A percentile compares a stretch with the other conserved stretches of the same genome.
phyloP scores from a whole-genome alignment of 2,329 filamentous ascomycete species.

The Pochonia chlamydosporia region DNA sequence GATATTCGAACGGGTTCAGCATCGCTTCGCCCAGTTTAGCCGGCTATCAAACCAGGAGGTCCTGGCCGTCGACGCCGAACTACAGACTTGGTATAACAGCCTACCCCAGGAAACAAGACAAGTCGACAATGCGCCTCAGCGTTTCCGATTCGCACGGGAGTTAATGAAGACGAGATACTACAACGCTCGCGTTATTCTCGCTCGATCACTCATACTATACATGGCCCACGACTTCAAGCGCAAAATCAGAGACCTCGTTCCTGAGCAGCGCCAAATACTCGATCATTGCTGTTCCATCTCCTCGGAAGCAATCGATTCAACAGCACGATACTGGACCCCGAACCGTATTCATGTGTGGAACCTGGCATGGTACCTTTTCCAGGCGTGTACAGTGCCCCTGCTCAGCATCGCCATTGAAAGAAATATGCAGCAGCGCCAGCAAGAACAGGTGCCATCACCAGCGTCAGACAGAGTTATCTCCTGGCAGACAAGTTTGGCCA shows the following conservation, averaged over 20 bases:
- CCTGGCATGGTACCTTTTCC: constrained; percentile 26
- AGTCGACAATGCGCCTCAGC: constrained; percentile 16
- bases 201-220: constrained; percentile 16
- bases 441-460: constrained; percentile 6
- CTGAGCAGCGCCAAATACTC: constrained; percentile 17
- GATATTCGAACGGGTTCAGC: constrained; percentile 22
- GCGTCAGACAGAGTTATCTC: constrained; percentile 10
- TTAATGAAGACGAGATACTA: constrained; percentile 24
- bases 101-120: constrained; percentile 17
- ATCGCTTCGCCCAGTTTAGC: constrained; percentile 22
- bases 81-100: constrained; percentile 19
- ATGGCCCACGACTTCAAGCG: constrained; percentile 16
- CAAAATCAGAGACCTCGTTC: constrained; percentile 9
- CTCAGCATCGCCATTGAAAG: constrained; percentile 22
- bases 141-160: constrained; percentile 20
- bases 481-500: constrained; percentile 14
- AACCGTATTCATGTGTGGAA: constrained; percentile 27
- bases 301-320: constrained; percentile 23
- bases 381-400: constrained; percentile 22
- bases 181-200: constrained; percentile 21
- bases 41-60: constrained; percentile 19
- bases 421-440: constrained; percentile 9
- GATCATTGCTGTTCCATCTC: constrained; percentile 20
- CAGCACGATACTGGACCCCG: constrained; percentile 24
- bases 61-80: constrained; percentile 19